phyloP scores from a whole-genome alignment of 2,329 filamentous ascomycete genomes.

The Clonostachys rosea region DNA sequence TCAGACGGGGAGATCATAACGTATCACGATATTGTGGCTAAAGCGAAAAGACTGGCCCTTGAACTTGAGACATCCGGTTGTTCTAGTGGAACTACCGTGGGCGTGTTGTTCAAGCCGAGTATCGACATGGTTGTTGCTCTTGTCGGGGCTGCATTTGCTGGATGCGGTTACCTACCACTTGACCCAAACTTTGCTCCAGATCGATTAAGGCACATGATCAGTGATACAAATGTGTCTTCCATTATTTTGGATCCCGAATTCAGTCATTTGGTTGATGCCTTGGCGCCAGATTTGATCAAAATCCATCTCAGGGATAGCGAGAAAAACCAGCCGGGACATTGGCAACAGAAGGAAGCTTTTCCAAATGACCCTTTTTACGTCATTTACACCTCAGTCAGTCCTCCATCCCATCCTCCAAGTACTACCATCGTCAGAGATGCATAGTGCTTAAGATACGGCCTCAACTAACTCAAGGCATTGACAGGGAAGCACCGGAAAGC shows the following conservation, averaged over 20 bases:
- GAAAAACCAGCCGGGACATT: slow-evolving; percentile 3
- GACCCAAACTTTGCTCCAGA: slow-evolving; percentile 15
- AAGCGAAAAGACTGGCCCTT: neutral
- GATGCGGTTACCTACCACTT: slow-evolving; percentile 15
- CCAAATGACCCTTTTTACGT: neutral
- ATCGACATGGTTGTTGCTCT: slow-evolving; percentile 12
- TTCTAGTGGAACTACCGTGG: slow-evolving; percentile 4
- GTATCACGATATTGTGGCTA: neutral
- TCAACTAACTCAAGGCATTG: slow-evolving; percentile 12
- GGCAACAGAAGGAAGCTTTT: neutral
- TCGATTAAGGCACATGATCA: slow-evolving; percentile 14
- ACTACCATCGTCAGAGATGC: neutral
- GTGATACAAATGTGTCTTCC: slow-evolving; percentile 6
- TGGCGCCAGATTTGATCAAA: neutral
- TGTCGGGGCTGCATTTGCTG: slow-evolving; percentile 11
- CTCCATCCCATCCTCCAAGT: neutral
- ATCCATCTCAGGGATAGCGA: neutral
- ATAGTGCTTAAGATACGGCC: neutral
- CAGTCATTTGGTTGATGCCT: neutral
- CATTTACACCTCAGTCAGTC: neutral
- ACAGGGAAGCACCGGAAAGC: slow-evolving; percentile 15
- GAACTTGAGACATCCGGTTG: neutral
- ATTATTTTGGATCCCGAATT: neutral
- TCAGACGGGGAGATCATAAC: neutral
- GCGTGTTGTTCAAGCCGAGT: slow-evolving; percentile 7